Evolutionary conservation across 768 basidiomycete genomes (phyloP).

Genomic region (Amanita polypyramis): DNA sequence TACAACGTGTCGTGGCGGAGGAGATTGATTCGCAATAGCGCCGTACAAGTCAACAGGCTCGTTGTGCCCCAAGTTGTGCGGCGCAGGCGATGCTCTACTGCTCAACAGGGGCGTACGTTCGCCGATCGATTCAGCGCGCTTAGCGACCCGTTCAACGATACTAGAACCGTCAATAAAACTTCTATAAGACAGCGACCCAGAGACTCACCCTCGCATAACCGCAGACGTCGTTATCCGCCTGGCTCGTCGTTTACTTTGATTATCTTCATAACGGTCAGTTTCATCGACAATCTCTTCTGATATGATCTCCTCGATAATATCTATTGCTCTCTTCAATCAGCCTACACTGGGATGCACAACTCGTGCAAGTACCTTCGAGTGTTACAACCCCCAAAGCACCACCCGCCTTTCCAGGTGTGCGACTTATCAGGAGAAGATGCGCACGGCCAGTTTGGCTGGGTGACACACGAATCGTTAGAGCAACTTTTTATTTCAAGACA

Average conservation of each 20-base stretch:
- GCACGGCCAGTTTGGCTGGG: conserved; percentile 94
- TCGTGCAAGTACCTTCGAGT: conserved; percentile 49
- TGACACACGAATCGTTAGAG: neutral
- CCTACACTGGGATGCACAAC: too few species aligned
- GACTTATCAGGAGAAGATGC: conserved; percentile 79
- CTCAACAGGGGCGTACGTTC: conserved; percentile 29
- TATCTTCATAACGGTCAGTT: conserved; percentile 85
- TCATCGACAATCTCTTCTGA: conserved; percentile 95
- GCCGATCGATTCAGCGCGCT: conserved; percentile 15
- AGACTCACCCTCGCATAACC: conserved; percentile 66
- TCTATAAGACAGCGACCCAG: neutral
- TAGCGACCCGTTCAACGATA: conserved; percentile 45
- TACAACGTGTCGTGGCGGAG: too few species aligned
- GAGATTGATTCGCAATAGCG: too few species aligned
- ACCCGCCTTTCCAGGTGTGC: conserved; percentile 70
- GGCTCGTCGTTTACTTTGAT: conserved; percentile 67
- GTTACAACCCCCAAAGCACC: conserved; percentile 91
- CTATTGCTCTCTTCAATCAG: conserved; percentile 20
- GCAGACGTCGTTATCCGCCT: conserved; percentile 61
- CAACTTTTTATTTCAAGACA: too few species aligned
- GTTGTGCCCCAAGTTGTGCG: neutral
- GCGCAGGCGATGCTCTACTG: neutral
- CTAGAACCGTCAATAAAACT: conserved; percentile 16
- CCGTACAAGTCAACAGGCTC: too few species aligned
- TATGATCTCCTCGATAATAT: conserved; percentile 90